These are phyloP conservation scores for Eugenia klotzschiana DNA, from an alignment of 441 rosid species.

Conservation along the genomic window DNA sequence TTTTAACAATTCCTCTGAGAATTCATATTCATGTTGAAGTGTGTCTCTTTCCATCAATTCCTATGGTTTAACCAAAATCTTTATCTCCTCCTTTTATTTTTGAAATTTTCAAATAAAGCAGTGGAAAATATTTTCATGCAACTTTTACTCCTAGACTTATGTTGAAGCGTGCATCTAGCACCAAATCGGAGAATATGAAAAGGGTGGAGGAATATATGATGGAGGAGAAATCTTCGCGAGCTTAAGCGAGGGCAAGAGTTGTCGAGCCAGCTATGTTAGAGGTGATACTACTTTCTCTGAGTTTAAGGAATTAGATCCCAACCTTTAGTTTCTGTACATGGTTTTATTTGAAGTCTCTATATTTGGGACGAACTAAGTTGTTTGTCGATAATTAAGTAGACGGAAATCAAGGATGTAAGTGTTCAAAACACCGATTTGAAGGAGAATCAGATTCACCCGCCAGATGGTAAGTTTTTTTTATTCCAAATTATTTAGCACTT, in stretches of 20 bases:
- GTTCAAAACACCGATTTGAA: neutral
- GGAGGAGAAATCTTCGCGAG: neutral
- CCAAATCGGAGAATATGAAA: neutral
- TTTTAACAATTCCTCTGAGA: neutral
- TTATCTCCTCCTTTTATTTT: neutral
- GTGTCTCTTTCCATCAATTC: neutral
- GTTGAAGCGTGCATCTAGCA: neutral
- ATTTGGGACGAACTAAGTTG: neutral
- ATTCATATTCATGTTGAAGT: neutral
- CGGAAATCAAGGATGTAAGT: neutral
- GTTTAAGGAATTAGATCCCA: neutral
- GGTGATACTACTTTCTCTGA: neutral
- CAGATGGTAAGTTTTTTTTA: neutral
- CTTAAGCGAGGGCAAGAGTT: neutral
- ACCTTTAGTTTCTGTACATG: neutral
- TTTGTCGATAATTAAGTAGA: neutral
- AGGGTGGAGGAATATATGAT: neutral
- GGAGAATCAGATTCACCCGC: neutral
- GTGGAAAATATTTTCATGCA: neutral
- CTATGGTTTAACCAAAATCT: neutral
- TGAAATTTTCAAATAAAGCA: neutral
- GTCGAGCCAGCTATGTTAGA: neutral
- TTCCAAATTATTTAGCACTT: neutral
- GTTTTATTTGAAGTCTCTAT: neutral
- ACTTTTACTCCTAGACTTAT: neutral